Evolutionary conservation across 2,329 filamentous ascomycete species (phyloP).

Genomic region (Exophiala oligosperma): DNA sequence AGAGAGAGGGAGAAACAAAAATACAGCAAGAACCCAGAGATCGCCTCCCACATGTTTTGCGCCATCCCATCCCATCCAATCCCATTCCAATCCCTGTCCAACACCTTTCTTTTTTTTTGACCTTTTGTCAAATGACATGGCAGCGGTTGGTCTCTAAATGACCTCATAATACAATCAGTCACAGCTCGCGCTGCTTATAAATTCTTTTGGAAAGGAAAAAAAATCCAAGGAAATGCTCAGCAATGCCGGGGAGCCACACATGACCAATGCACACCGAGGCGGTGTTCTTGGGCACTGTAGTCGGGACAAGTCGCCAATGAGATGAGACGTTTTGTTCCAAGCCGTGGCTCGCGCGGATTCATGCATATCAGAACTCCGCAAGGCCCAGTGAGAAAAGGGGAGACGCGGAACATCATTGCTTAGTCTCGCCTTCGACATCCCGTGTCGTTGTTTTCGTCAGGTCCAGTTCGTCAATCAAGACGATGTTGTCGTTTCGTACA

Average conservation of each 20-base stretch:
- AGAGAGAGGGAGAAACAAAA: neutral
- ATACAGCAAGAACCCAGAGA: constrained; percentile 7
- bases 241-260: neutral
- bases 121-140: neutral
- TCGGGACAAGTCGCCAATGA: neutral
- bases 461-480: constrained; percentile 26
- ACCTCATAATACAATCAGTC: constrained; percentile 5
- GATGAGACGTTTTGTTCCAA: neutral
- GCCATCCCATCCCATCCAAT: neutral
- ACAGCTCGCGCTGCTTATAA: constrained; percentile 17
- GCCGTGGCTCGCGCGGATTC: neutral
- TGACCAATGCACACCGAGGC: neutral
- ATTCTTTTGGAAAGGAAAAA: constrained; percentile 1
- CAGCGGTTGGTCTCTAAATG: neutral
- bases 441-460: constrained; percentile 18
- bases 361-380: neutral
- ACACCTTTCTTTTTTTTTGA: neutral
- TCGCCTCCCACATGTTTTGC: constrained; percentile 10
- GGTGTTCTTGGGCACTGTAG: neutral
- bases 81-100: constrained; percentile 1
- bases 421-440: constrained; percentile 13
- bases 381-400: neutral
- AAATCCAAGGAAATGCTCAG: neutral
- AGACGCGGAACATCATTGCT: constrained; percentile 3
- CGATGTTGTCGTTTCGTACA: constrained; percentile 14